Conservation (phyloP, 1,139 yeast genomes). For the Yamadazyma blattariae region DNA sequence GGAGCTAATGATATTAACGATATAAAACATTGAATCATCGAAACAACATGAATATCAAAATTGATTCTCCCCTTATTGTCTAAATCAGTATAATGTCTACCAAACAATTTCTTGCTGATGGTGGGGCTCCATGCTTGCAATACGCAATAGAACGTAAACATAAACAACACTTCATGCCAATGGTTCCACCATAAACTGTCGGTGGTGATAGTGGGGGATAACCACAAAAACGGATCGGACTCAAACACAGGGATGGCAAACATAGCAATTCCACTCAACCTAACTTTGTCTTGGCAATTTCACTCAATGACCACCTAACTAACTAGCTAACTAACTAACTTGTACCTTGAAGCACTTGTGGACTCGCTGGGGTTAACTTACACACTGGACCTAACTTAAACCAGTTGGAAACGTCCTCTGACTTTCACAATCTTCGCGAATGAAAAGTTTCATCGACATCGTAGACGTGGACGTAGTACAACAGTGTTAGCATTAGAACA, state of each 20-base stretch:
- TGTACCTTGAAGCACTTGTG: too few species aligned
- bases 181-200: conserved; percentile 33
- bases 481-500: too few species aligned
- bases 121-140: conserved; percentile 43
- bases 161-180: conserved; percentile 51
- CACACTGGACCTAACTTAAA: too few species aligned
- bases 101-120: conserved; percentile 30
- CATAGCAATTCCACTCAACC: too few species aligned
- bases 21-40: conserved; percentile 74
- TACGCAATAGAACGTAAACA: conserved; percentile 37
- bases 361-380: too few species aligned
- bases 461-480: too few species aligned
- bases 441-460: too few species aligned
- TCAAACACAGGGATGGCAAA: conserved; percentile 5
- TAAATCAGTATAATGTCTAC: conserved; percentile 47
- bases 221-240: conserved; percentile 41
- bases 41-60: conserved; percentile 85
- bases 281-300: too few species aligned
- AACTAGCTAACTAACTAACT: too few species aligned
- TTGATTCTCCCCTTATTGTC: conserved; percentile 53
- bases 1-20: conserved; percentile 58
- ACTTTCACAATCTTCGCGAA: too few species aligned
- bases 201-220: conserved; percentile 47
- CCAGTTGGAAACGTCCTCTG: too few species aligned
- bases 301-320: too few species aligned